These are phyloP conservation scores for Phaeomoniella chlamydospora DNA, from an alignment of 2,329 filamentous ascomycete species.

Conservation along the genomic window DNA sequence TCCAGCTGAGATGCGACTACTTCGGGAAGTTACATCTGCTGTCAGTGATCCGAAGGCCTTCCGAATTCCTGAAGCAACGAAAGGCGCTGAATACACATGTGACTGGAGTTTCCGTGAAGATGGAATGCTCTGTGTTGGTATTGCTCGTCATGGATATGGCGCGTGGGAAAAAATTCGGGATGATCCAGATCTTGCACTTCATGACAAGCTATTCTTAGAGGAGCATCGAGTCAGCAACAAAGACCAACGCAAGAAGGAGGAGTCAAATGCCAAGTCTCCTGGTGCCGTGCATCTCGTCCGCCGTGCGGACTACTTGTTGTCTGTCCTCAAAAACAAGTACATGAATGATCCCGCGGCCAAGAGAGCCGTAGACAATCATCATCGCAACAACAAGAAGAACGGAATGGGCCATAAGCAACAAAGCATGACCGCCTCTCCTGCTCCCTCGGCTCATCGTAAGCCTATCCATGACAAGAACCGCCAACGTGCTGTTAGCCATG, in stretches of 20 bases:
- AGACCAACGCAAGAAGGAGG: constrained; percentile 67
- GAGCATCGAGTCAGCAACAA: constrained; percentile 98
- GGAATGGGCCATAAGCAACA: constrained; percentile 8
- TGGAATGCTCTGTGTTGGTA: constrained; percentile 91
- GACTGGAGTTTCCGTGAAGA: constrained; percentile 88
- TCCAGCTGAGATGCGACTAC: constrained; percentile 72
- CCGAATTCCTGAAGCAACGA: constrained; percentile 79
- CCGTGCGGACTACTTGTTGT: constrained; percentile 85
- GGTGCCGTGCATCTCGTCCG: constrained; percentile 96
- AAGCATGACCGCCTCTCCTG: constrained; percentile 30
- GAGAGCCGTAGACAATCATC: constrained; percentile 77
- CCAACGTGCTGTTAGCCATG: constrained; percentile 24
- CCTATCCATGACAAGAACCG: constrained; percentile 19
- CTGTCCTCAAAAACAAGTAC: constrained; percentile 81
- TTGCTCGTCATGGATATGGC: constrained; percentile 85
- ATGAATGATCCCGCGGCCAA: constrained; percentile 55
- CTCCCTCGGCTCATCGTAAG: constrained; percentile 25
- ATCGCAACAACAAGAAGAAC: constrained; percentile 79
- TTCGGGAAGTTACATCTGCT: constrained; percentile 58
- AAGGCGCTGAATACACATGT: constrained; percentile 80
- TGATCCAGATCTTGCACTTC: constrained; percentile 70
- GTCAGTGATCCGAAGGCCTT: constrained; percentile 61
- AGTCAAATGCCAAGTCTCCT: constrained; percentile 57
- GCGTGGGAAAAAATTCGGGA: constrained; percentile 92
- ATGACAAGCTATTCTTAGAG: constrained; percentile 88